Base-by-base conservation (phyloP, 2,329 filamentous ascomycete genomes). In the Aspergillus persii region DNA sequence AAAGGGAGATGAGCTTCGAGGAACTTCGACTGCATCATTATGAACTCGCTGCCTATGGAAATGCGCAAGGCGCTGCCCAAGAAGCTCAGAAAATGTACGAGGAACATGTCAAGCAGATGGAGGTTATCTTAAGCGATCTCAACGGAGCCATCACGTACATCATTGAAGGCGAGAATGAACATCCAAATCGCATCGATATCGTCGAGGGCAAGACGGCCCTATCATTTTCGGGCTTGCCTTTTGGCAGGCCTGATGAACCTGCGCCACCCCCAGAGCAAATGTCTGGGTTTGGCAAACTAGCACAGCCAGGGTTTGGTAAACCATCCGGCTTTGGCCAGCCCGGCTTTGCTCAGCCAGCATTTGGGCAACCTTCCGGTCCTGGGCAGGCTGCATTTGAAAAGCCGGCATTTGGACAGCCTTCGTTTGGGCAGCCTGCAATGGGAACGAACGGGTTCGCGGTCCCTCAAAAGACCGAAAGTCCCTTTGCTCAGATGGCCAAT, bases 1-100 rank as follows among this genome's bases (percentile, higher is more conserved):
- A 85, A 5, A 84, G 92, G 18, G 94, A 98, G 74, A 89, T 92
- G 73, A 96, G 92, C 69, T 89, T 90, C 46, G 94, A 98, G 74
- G 94, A 98, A 76, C 84, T 96, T 72, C 85, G 92, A 53, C 72
- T 93, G 30, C 77, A 80, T 26, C 88, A 92, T 70, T 93, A 94
- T 69, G 80, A 87, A 54, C 85, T 85, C 2, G 79, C 81, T 46
- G 83, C 85, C 8, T 70, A 83, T 7, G 89, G 90, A 1, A 89
- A 87, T 57, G 75, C 81, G 53, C 74, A 83, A 57, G 74, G 77
- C 63, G 84, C 82, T 30, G 77, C 86, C 23, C 76, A 80, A 68
- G 79, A 80, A 69, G 79, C 79, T 15, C 73, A 77, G 70, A 78
- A 78, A 12, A 77, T 93, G 6, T 87, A 87, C 67, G 79, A 83